phyloP scores from a whole-genome alignment of 208 protist species.

The Acanthamoeba royreba region DNA sequence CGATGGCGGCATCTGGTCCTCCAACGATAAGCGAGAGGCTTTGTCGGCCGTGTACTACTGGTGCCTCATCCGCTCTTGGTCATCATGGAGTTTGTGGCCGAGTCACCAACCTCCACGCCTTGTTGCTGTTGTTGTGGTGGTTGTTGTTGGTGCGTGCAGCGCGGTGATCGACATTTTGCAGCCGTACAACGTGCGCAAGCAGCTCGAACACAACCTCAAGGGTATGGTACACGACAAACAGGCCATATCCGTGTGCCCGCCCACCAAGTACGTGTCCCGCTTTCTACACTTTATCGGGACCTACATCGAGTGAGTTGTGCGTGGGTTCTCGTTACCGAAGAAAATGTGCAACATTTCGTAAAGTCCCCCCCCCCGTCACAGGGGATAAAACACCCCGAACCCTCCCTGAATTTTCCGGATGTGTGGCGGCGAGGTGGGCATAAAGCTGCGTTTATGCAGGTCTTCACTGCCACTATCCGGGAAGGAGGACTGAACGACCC shows the following conservation, averaged over 20 bases:
- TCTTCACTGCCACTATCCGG: too few relatives aligned
- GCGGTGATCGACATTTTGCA: conserved; percentile 36
- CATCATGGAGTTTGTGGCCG: not conserved
- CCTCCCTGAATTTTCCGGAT: too few relatives aligned
- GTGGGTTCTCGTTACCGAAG: not conserved
- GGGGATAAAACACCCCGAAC: too few relatives aligned
- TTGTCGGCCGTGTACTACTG: not conserved
- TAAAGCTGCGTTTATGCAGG: too few relatives aligned
- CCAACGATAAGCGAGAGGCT: not conserved
- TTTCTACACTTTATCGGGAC: not conserved
- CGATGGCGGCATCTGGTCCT: not conserved
- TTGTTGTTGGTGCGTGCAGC: not conserved
- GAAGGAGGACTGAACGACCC: too few relatives aligned
- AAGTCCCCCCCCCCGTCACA: too few relatives aligned
- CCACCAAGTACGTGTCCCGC: not conserved
- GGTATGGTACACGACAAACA: not conserved
- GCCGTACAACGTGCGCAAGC: not conserved
- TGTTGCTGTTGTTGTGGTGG: too few relatives aligned
- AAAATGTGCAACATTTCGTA: not conserved
- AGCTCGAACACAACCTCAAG: conserved; percentile 7
- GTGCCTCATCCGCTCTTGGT: not conserved
- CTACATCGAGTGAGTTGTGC: not conserved
- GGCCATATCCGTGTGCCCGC: not conserved
- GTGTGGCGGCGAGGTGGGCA: too few relatives aligned
- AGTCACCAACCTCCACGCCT: too few relatives aligned